A percentile compares a stretch with the other conserved stretches of the same genome.
Evolutionary conservation across 352 stramenopile genomes (phyloP).

Genomic region (Pythium periplocum): DNA sequence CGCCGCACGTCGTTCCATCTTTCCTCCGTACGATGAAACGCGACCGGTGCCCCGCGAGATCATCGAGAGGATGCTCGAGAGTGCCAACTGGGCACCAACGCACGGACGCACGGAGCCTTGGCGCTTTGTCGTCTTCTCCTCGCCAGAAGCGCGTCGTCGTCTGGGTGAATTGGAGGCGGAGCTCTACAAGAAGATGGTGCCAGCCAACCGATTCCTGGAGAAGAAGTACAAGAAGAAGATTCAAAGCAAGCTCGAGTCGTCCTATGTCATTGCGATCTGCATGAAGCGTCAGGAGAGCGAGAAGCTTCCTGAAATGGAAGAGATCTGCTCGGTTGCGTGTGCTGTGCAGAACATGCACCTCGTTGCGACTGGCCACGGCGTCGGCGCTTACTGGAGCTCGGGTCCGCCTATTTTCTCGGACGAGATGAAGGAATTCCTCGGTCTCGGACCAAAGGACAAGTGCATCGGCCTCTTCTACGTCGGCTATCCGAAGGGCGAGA

Average conservation of each 20-base stretch:
- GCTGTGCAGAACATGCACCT: slow-evolving; percentile 87
- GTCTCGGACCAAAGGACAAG: slow-evolving; percentile 64
- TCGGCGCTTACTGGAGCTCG: slow-evolving; percentile 87
- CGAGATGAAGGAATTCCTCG: slow-evolving; percentile 82
- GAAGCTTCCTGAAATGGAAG: slow-evolving; percentile 76
- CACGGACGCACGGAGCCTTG: slow-evolving; percentile 79
- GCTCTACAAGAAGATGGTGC: slow-evolving; percentile 63
- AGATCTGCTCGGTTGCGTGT: slow-evolving; percentile 66
- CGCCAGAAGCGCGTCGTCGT: slow-evolving; percentile 39
- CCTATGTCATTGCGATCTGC: slow-evolving; percentile 80
- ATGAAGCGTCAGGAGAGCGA: slow-evolving; percentile 85
- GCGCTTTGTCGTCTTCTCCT: slow-evolving; percentile 74
- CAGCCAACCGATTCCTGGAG: slow-evolving; percentile 64
- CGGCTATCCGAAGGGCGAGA: slow-evolving; percentile 49
- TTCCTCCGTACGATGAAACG: slow-evolving; percentile 61
- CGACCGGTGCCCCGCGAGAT: slow-evolving; percentile 48
- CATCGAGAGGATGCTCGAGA: slow-evolving; percentile 71
- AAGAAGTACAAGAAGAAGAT: slow-evolving; percentile 81
- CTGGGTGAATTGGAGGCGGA: slow-evolving; percentile 61
- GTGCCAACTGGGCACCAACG: slow-evolving; percentile 81
- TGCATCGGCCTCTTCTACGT: slow-evolving; percentile 85
- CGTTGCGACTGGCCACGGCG: slow-evolving; percentile 46
- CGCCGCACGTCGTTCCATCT: slow-evolving; percentile 69
- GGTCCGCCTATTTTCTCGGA: slow-evolving; percentile 50
- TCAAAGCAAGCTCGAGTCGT: slow-evolving; percentile 57